Evolutionary conservation across 1,284 basidiomycete genomes (phyloP).

Genomic region (Hymenochaete sp.): DNA sequence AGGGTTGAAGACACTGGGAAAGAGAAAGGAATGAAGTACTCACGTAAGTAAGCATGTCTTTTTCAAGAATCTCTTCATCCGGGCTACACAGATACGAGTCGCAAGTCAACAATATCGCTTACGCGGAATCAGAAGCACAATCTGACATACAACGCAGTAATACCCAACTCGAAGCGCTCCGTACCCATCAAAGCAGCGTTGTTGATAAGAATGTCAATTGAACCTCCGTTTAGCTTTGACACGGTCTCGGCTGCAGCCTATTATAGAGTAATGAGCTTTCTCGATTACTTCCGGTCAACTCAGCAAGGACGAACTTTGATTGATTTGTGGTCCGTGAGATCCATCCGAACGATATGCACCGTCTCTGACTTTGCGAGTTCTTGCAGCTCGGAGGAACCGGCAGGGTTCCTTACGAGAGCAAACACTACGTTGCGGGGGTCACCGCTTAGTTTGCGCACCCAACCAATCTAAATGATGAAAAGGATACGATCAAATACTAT

Average conservation of each 20-base stretch:
- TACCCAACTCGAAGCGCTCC: no score
- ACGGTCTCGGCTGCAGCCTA: slow-evolving; percentile 23
- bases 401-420: slow-evolving; percentile 26
- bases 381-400: slow-evolving; percentile 19
- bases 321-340: slow-evolving; percentile 24
- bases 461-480: slow-evolving; percentile 30
- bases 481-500: no score
- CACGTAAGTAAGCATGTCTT: slow-evolving; percentile 23
- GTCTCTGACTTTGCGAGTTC: slow-evolving; percentile 21
- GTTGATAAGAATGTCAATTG: slow-evolving; percentile 29
- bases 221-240: no score
- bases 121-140: no score
- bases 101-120: no score
- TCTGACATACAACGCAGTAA: no score
- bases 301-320: background rate
- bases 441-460: slow-evolving; percentile 25
- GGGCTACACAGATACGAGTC: no score
- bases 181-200: slow-evolving; percentile 23
- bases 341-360: slow-evolving; percentile 27
- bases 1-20: background rate
- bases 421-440: slow-evolving; percentile 26
- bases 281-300: no score
- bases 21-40: slow-evolving; percentile 1
- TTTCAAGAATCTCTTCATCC: slow-evolving; percentile 20
- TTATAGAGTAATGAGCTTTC: slow-evolving; percentile 18